phyloP scores from a whole-genome alignment of 192 early-diverging fungal species.

The Podila epicladia region DNA sequence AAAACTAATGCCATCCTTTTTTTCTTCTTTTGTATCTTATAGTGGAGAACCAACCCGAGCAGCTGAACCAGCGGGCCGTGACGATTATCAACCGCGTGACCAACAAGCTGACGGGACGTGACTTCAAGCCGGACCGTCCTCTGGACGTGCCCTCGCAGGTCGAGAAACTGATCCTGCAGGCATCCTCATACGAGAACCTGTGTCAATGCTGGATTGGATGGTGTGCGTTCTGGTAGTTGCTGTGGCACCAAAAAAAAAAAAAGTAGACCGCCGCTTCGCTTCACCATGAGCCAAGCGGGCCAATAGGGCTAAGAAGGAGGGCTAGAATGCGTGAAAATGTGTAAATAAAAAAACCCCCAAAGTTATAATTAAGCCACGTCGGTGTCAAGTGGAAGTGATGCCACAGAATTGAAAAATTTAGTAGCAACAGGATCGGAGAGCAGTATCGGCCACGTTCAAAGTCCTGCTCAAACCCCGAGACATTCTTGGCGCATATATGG shows the following conservation, averaged over 20 bases:
- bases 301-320: no score
- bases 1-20: neutral
- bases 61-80: constrained; percentile 80
- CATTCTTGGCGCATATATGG: no score
- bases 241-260: neutral
- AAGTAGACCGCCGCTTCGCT: neutral
- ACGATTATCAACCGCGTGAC: constrained; percentile 89
- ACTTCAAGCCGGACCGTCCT: constrained; percentile 84
- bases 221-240: constrained; percentile 61
- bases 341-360: no score
- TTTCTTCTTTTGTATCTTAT: constrained; percentile 10
- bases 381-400: no score
- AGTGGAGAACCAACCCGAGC: constrained; percentile 68
- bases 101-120: constrained; percentile 94
- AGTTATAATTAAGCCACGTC: no score
- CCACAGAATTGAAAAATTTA: no score
- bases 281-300: neutral
- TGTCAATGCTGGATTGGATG: constrained; percentile 81
- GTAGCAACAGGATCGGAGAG: no score
- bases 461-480: no score
- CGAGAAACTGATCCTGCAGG: constrained; percentile 88
- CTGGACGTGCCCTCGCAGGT: constrained; percentile 89
- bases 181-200: constrained; percentile 89
- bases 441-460: no score
- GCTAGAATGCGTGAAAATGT: no score